Percentiles rank a stretch among this genome's conserved stretches.
Evolutionary conservation across 208 protist species (phyloP).

Genomic region (Wallacemonas rigidus): DNA sequence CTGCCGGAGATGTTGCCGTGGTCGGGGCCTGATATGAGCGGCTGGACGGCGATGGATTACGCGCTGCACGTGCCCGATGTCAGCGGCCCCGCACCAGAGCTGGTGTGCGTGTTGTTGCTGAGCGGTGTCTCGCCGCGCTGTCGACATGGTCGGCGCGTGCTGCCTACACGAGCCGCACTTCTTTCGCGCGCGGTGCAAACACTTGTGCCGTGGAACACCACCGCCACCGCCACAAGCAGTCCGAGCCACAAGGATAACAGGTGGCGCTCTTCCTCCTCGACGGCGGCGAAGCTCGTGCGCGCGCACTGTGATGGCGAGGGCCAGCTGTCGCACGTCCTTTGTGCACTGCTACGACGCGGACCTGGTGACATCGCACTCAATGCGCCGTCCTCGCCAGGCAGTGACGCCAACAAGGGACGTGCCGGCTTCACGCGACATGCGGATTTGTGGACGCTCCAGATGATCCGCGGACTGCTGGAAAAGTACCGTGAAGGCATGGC

Average conservation of each 20-base stretch:
- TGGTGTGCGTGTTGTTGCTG: constrained; percentile 47
- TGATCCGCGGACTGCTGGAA: background rate
- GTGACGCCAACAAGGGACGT: background rate
- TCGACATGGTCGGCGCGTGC: constrained; percentile 36
- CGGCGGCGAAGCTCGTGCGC: background rate
- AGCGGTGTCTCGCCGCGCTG: constrained; percentile 38
- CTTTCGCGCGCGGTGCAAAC: constrained; percentile 36
- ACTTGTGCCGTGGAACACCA: background rate
- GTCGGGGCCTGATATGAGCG: constrained; percentile 52
- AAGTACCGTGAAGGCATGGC: background rate
- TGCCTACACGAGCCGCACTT: background rate
- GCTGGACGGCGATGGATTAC: constrained; percentile 78
- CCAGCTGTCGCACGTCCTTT: background rate
- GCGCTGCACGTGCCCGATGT: constrained; percentile 22
- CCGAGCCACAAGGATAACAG: background rate
- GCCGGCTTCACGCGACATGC: background rate
- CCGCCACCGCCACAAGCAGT: background rate
- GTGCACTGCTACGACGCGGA: constrained; percentile 6
- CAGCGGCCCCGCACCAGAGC: constrained; percentile 15
- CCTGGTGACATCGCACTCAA: background rate
- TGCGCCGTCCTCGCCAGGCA: background rate
- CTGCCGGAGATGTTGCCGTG: constrained; percentile 60
- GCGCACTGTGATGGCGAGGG: background rate
- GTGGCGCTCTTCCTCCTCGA: background rate
- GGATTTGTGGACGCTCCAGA: constrained; percentile 2